Percentiles rank a stretch among this genome's conserved stretches.
These are phyloP conservation scores for Pulicaria dysenterica DNA, from an alignment of 129 eudicot species.

Conservation along the genomic window DNA sequence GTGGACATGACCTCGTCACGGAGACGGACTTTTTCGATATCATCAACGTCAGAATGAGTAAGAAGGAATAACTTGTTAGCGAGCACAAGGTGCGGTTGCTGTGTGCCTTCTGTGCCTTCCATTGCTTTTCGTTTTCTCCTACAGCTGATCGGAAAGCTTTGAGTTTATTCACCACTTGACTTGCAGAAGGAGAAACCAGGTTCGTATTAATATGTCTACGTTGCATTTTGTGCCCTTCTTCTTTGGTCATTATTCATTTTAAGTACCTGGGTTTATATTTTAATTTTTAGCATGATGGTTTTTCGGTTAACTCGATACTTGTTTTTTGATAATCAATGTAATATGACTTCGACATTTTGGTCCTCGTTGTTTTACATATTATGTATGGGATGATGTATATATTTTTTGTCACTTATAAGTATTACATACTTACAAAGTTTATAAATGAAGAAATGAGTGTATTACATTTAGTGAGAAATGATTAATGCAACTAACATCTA, in stretches of 20 bases:
- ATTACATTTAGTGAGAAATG: too few relatives aligned
- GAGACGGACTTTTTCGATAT: constrained; percentile 85
- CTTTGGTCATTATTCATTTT: background rate
- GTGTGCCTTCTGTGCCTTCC: constrained; percentile 76
- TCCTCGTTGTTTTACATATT: too few relatives aligned
- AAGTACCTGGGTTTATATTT: too few relatives aligned
- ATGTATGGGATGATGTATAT: too few relatives aligned
- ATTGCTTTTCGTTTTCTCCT: constrained; percentile 21
- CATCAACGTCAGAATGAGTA: constrained; percentile 69
- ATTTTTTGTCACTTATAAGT: too few relatives aligned
- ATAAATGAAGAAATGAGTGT: too few relatives aligned
- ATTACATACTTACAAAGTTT: too few relatives aligned
- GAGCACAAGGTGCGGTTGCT: constrained; percentile 72
- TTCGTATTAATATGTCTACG: background rate
- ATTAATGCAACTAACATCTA: too few relatives aligned
- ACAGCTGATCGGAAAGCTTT: constrained; percentile 4
- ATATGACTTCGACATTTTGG: too few relatives aligned
- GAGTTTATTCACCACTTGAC: constrained; percentile 25
- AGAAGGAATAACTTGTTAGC: constrained; percentile 86
- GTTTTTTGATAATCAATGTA: too few relatives aligned
- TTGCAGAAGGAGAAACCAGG: constrained; percentile 42
- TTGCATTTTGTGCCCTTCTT: background rate
- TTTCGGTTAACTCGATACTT: too few relatives aligned
- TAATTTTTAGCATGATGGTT: too few relatives aligned
- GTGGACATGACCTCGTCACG: constrained; percentile 69